Evolutionary conservation across 2,329 filamentous ascomycete species (phyloP).

Genomic region (Ceratocystis papillata): DNA sequence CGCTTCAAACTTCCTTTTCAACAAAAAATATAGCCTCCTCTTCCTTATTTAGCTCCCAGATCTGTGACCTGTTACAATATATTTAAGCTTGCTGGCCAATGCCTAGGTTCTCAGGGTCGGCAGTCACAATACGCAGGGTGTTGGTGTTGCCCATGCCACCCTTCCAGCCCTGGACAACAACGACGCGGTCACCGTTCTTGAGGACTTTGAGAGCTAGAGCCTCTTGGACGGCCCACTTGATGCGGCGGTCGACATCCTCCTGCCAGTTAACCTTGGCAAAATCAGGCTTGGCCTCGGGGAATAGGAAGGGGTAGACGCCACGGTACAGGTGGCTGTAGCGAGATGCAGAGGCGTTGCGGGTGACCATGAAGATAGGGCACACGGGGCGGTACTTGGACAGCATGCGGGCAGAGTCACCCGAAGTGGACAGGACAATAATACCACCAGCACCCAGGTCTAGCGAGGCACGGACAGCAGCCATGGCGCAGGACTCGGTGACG

Average conservation of each 20-base stretch:
- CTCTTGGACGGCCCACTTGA: slow-evolving; percentile 90
- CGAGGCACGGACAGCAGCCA: slow-evolving; percentile 90
- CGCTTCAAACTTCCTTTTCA: slow-evolving; percentile 5
- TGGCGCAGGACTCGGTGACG: slow-evolving; percentile 87
- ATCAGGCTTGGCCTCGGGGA: slow-evolving; percentile 87
- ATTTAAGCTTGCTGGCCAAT: slow-evolving; percentile 36
- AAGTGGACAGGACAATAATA: slow-evolving; percentile 92
- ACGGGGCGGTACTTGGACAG: slow-evolving; percentile 98
- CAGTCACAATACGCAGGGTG: slow-evolving; percentile 57
- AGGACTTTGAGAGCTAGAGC: slow-evolving; percentile 74
- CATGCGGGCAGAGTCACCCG: slow-evolving; percentile 85
- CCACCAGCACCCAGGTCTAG: slow-evolving; percentile 93
- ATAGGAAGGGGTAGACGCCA: slow-evolving; percentile 95
- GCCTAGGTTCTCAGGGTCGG: slow-evolving; percentile 48
- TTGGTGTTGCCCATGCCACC: slow-evolving; percentile 88
- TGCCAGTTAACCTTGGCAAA: slow-evolving; percentile 92
- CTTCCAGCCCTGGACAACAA: slow-evolving; percentile 85
- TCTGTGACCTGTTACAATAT: no score
- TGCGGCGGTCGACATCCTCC: slow-evolving; percentile 92
- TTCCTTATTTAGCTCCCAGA: neutral
- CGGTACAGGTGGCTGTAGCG: slow-evolving; percentile 93
- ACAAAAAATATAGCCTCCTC: neutral
- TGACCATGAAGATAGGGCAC: slow-evolving; percentile 99
- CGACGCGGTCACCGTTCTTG: slow-evolving; percentile 59
- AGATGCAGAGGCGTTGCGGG: slow-evolving; percentile 70